Evolutionary conservation across 441 rosid genomes (phyloP), one percentile per base, ranked within the genome.

Genomic region (Corymbia citriodora): DNA sequence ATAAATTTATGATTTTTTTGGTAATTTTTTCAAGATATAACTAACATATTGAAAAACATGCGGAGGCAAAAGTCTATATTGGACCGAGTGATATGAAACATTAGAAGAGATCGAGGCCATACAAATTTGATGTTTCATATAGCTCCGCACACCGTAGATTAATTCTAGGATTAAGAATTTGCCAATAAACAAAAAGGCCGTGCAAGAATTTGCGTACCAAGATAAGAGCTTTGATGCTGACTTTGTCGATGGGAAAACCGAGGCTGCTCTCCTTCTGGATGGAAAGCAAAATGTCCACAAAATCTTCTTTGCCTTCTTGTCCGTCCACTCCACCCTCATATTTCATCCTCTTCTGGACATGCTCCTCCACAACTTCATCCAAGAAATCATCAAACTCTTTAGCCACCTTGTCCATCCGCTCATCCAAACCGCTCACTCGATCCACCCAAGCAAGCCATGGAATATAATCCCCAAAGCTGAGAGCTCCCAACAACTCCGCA

Each of bases 391-490:
- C 93, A 7, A 90, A 29, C 85, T 89, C 88, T 65, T 90, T 89
- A 19, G 90, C 90, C 18, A 91, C 88, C 91, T 55, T 91, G 57
- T 90, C 91, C 45, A 88, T 57, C 18, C 61, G 88, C 19, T 61
- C 79, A 82, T 91, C 74, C 59, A 89, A 45, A 25, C 92, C 92
- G 52, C 40, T 91, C 7, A 89, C 57, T 72, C 50, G 57, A 40
- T 91, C 85, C 12, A 91, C 48, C 93, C 94, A 93, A n/a, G 88
- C 90, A 36, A 92, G 91, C 82, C 92, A 89, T 9, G 92, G 93
- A 54, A 92, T 88, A 74, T 11, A 88, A 31, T 90, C 89, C 57
- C 91, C 93, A 1, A 92, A 45, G 55, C 54, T n/a, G 45, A 92
- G 55, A 89, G 3, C 85, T 9, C 91, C 93, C 57, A 90, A 40